These are phyloP conservation scores for Ophidiomyces ophidiicola DNA, from an alignment of 2,329 filamentous ascomycete species.

Conservation along the genomic window DNA sequence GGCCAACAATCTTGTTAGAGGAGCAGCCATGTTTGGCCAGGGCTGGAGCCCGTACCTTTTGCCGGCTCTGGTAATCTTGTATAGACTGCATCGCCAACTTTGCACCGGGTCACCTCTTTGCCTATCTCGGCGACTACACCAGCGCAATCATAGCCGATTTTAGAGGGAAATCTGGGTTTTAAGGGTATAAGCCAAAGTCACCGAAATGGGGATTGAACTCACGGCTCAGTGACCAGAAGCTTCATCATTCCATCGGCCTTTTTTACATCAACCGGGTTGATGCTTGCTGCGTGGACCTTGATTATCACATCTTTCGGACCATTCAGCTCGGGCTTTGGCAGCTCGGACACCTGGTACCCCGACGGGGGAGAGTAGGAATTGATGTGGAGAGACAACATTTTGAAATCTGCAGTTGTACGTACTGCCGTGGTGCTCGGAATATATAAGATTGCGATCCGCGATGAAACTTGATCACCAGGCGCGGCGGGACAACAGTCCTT, in stretches of 20 bases:
- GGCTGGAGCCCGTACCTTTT: constrained; percentile 20
- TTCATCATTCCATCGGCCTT: constrained; percentile 30
- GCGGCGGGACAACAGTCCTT: too few relatives aligned
- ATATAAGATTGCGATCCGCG: too few relatives aligned
- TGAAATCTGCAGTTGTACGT: too few relatives aligned
- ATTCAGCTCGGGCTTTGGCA: constrained; percentile 16
- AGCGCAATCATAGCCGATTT: constrained; percentile 34
- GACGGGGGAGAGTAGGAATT: constrained; percentile 17
- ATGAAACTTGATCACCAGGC: too few relatives aligned
- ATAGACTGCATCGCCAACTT: constrained; percentile 32
- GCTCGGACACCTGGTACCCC: constrained; percentile 17
- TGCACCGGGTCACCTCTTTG: constrained; percentile 24
- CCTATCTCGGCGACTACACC: constrained; percentile 31
- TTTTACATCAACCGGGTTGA: constrained; percentile 38
- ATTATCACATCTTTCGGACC: constrained; percentile 24
- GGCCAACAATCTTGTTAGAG: neutral
- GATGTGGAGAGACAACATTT: constrained; percentile 18
- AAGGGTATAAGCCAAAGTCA: neutral
- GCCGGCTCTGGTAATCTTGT: constrained; percentile 23
- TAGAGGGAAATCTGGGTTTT: constrained; percentile 30
- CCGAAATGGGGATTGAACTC: constrained; percentile 9
- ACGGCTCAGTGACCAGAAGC: constrained; percentile 24
- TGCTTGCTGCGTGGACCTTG: constrained; percentile 33
- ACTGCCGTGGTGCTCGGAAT: too few relatives aligned
- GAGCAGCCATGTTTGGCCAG: neutral